Conservation (phyloP, 75 land plant species). For the Picea sitchensis region DNA sequence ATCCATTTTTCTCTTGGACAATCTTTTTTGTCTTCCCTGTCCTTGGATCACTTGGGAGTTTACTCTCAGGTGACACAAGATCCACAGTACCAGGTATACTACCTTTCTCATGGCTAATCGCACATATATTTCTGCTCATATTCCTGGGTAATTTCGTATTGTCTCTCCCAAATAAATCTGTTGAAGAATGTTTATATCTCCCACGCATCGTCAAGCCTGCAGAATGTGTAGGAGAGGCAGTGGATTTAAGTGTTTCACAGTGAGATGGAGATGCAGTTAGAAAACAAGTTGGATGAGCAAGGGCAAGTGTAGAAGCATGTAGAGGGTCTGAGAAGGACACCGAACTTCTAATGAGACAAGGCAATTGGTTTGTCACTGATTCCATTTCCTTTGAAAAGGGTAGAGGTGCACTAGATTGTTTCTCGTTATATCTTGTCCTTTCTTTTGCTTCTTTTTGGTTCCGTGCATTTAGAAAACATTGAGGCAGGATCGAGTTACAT, state of each 20-base stretch:
- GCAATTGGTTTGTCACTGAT: neutral
- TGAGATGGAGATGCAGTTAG: neutral
- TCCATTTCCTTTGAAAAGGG: too few relatives aligned
- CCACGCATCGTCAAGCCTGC: neutral
- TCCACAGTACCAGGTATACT: neutral
- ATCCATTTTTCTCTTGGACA: neutral
- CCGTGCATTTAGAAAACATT: too few relatives aligned
- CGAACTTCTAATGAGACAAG: neutral
- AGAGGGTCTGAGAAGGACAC: neutral
- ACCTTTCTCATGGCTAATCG: neutral
- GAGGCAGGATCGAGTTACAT: too few relatives aligned
- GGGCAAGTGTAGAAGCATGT: neutral
- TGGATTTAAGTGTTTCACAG: neutral
- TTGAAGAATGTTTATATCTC: neutral
- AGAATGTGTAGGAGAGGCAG: neutral
- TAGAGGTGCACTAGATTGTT: too few relatives aligned
- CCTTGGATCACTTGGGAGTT: neutral
- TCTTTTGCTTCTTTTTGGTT: too few relatives aligned
- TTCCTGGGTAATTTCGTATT: neutral
- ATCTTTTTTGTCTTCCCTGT: neutral
- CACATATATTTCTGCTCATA: too few relatives aligned
- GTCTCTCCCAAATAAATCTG: neutral
- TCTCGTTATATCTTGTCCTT: too few relatives aligned
- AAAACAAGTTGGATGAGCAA: neutral
- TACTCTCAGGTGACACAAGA: neutral